Evolutionary conservation across 2,329 filamentous ascomycete species (phyloP).

Genomic region (Pyrenophora tritici-repentis): DNA sequence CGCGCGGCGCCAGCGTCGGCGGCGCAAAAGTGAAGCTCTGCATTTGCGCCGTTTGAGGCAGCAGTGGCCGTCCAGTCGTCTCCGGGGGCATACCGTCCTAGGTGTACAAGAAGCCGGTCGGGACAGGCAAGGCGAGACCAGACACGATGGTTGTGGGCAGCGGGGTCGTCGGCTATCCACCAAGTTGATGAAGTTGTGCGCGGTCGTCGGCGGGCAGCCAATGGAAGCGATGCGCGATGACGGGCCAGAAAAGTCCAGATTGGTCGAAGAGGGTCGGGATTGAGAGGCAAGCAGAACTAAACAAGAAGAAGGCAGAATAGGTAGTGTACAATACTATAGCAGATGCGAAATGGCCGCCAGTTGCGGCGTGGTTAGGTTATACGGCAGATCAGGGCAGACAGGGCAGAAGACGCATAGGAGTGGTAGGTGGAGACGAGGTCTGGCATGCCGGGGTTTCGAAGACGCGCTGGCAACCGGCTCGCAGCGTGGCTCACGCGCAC

Average conservation of each 20-base stretch:
- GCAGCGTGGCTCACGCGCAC: constrained; percentile 46
- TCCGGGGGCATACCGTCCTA: constrained; percentile 64
- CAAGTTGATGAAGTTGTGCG: constrained; percentile 33
- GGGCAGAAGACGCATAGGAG: constrained; percentile 38
- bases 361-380: constrained; percentile 43
- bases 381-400: constrained; percentile 42
- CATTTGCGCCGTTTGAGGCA: constrained; percentile 72
- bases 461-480: constrained; percentile 30
- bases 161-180: constrained; percentile 41
- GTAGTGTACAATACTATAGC: constrained; percentile 36
- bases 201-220: constrained; percentile 30
- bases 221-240: constrained; percentile 25
- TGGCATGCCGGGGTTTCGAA: constrained; percentile 37
- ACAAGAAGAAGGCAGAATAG: constrained; percentile 22
- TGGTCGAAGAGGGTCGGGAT: constrained; percentile 22
- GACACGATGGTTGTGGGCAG: constrained; percentile 32
- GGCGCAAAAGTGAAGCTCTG: constrained; percentile 78
- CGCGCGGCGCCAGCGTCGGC: constrained; percentile 65
- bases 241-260: constrained; percentile 29
- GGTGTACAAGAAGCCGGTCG: constrained; percentile 6
- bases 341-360: constrained; percentile 43
- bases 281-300: constrained; percentile 16
- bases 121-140: constrained; percentile 16
- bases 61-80: constrained; percentile 63
- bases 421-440: constrained; percentile 42